A percentile compares a stretch with the other conserved stretches of the same genome.
These are phyloP conservation scores for Crotalaria pallida DNA, from an alignment of 306 rosid species.

Conservation along the genomic window DNA sequence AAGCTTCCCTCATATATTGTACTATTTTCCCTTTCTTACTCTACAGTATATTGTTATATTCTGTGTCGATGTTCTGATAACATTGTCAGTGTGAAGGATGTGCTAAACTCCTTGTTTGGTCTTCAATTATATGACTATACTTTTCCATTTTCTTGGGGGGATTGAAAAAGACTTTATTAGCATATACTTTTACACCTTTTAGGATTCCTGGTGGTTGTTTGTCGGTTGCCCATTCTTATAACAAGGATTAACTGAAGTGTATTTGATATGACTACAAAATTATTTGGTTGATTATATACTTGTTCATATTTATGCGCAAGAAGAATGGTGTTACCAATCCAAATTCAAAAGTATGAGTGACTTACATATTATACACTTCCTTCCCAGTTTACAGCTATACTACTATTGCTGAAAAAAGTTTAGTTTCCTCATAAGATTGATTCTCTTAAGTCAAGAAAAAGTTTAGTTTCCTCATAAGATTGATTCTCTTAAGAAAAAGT, in stretches of 20 bases:
- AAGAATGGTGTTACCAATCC: neutral
- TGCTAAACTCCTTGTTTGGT: neutral
- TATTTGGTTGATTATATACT: neutral
- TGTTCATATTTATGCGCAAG: neutral
- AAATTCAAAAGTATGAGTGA: neutral
- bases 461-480: conserved; percentile 12
- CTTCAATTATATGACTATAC: neutral
- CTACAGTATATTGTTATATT: neutral
- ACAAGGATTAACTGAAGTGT: neutral
- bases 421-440: conserved; percentile 18
- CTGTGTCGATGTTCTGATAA: neutral
- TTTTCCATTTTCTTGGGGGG: neutral
- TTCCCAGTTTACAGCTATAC: neutral
- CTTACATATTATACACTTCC: neutral
- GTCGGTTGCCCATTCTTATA: neutral
- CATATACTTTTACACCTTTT: neutral
- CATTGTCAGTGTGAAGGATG: neutral
- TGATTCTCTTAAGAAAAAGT: conserved; percentile 23
- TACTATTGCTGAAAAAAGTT: conserved; percentile 11
- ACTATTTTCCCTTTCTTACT: neutral
- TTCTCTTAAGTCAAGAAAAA: too few relatives aligned
- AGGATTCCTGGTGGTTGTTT: neutral
- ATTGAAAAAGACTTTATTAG: too few relatives aligned
- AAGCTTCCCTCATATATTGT: neutral
- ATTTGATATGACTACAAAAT: neutral